phyloP scores from a whole-genome alignment of 148 eudicot species.

The Rhododendron ovatum region DNA sequence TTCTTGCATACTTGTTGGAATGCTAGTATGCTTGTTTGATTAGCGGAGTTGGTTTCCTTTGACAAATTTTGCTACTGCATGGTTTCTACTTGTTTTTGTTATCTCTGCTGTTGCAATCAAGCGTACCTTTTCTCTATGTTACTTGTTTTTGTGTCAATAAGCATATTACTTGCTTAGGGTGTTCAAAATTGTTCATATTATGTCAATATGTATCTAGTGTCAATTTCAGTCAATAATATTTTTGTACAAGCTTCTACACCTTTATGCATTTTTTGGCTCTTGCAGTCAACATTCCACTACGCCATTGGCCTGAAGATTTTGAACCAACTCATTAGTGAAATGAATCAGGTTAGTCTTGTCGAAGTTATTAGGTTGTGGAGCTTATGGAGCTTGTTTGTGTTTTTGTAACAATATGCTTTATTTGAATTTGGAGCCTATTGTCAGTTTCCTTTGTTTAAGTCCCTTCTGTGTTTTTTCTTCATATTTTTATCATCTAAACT shows the following conservation, averaged over 20 bases:
- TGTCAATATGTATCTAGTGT: not conserved
- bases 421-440: not conserved
- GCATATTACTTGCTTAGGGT: not conserved
- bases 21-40: not conserved
- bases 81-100: not conserved
- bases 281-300: constrained; percentile 23
- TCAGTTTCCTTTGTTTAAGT: not conserved
- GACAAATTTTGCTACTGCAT: not conserved
- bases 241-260: not conserved
- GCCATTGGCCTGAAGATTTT: constrained; percentile 30
- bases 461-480: not conserved
- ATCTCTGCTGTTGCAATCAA: not conserved
- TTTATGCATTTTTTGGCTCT: not conserved
- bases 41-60: not conserved
- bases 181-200: not conserved
- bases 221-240: not conserved
- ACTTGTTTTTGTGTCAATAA: not conserved
- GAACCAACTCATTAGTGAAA: constrained; percentile 28
- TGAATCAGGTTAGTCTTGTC: constrained; percentile 26
- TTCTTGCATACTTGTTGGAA: not conserved
- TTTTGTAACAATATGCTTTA: constrained; percentile 1
- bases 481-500: not conserved
- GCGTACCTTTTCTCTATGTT: not conserved
- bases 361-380: constrained; percentile 8
- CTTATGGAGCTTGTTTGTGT: constrained; percentile 1